Evolutionary conservation across 1,284 basidiomycete genomes (phyloP).

Genomic region (Trametes hirsuta): DNA sequence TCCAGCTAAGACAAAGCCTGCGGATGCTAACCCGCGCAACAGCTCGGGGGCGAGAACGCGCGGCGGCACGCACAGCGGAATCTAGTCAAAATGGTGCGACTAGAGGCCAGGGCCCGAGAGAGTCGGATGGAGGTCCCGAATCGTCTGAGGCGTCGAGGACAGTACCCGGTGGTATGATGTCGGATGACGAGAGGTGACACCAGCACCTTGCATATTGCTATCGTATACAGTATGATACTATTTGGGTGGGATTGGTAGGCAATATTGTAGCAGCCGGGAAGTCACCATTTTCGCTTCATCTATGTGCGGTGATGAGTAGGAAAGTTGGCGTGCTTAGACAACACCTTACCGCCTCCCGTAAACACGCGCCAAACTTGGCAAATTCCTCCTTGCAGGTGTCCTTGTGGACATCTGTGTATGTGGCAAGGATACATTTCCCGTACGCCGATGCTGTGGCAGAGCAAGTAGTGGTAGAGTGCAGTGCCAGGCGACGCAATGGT

Average conservation of each 20-base stretch:
- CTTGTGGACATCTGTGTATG: constrained; percentile 77
- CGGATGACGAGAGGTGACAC: constrained; percentile 30
- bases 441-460: constrained; percentile 70
- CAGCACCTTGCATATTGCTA: neutral
- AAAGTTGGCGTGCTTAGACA: neutral
- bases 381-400: constrained; percentile 83
- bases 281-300: constrained; percentile 72
- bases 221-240: neutral
- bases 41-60: constrained; percentile 41
- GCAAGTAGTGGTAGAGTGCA: constrained; percentile 73
- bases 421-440: constrained; percentile 77
- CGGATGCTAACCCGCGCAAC: constrained; percentile 55
- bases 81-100: neutral
- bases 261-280: neutral
- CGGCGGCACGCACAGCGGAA: constrained; percentile 8
- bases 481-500: constrained; percentile 64
- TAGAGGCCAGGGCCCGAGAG: neutral
- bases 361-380: constrained; percentile 71
- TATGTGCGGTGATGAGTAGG: constrained; percentile 31
- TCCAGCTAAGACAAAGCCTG: constrained; percentile 52
- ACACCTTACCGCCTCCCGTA: constrained; percentile 62
- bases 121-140: constrained; percentile 22
- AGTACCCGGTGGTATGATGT: constrained; percentile 49
- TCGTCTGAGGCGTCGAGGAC: constrained; percentile 26
- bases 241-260: neutral